Base-by-base conservation (phyloP, 2,329 filamentous ascomycete genomes). In the Chaetothyriales sp. region DNA sequence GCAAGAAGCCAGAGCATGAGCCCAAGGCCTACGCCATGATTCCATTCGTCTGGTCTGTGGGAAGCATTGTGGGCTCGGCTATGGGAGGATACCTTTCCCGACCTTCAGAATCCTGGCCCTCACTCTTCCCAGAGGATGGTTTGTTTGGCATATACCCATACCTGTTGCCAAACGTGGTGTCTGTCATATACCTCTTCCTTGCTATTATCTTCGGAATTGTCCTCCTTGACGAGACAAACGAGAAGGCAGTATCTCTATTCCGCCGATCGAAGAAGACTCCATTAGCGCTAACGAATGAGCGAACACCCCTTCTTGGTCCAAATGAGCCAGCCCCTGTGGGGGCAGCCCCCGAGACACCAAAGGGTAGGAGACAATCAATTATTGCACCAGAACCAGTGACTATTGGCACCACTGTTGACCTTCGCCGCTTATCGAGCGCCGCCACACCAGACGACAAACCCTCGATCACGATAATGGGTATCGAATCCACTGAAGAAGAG, bases 1-100 rank as follows among this genome's bases (percentile, higher is more conserved):
- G 86, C 25, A 72, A 75, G 48, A 82, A 85, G 66, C 69, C 69
- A 4, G 68, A 69, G 45, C 68, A 71, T 52, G 69, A 71, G 48
- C 69, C 64, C 63, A 56, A 48, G 62, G 51, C 51, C 18, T 53
- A 53, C 37, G 43, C 40, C 40, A 47, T 53, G 33, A 50, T 50
- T 22, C 51, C 51, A 13, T 53, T 53, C 43, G 46, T 53, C 18
- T 53, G 51, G 48, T 29, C 20, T 19, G 40, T 37, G 5, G 51
- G 51, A 20, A 46, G 48, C 19, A 53, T 53, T 15, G 2, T 53
- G 13, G 51, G 51, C n/a, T 37, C 51, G 1, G 46, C 48, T 13
- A 53, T 53, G 51, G 51, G 51, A 10, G 51, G 51, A 15, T 49
- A 46, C 44, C 48, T 53, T n/a, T 48, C 51, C 18, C 43, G 44